Conservation (phyloP, 176 grass and related monocot species). For the Bromus sterilis region DNA sequence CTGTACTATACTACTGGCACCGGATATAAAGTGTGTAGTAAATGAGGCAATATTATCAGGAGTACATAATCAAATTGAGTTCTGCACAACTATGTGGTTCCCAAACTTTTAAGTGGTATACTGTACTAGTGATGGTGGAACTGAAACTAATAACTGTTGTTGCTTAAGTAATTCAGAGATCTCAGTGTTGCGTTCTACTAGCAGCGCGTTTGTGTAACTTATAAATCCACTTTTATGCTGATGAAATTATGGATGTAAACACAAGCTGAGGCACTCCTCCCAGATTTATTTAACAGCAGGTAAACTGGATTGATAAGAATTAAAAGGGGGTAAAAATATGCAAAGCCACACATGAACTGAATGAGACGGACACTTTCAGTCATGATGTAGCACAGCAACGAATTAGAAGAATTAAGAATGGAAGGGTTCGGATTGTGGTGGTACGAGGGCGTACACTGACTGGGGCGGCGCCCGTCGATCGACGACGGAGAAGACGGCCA, state of each 20-base stretch:
- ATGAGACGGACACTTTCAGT: too few relatives aligned
- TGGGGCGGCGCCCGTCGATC: too few relatives aligned
- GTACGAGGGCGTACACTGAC: too few relatives aligned
- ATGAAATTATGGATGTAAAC: background rate
- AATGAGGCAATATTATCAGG: background rate
- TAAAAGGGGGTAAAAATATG: too few relatives aligned
- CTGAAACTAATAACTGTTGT: background rate
- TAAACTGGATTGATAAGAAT: too few relatives aligned
- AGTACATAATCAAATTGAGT: background rate
- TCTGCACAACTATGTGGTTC: too few relatives aligned
- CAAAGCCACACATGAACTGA: too few relatives aligned
- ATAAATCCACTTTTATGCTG: background rate
- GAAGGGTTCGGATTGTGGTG: too few relatives aligned
- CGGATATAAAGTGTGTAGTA: background rate
- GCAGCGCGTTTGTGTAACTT: background rate
- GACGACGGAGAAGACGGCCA: background rate
- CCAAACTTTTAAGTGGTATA: background rate
- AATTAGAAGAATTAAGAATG: too few relatives aligned
- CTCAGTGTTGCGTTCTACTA: background rate
- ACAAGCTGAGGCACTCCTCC: background rate
- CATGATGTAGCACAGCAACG: background rate
- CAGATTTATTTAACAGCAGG: too few relatives aligned
- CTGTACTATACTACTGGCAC: background rate
- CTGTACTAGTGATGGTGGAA: background rate
- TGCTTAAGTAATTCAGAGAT: background rate